Percentiles rank a stretch among this genome's conserved stretches.
Evolutionary conservation across 2,329 filamentous ascomycete genomes (phyloP).

Genomic region (Aphanoascus verrucosus): DNA sequence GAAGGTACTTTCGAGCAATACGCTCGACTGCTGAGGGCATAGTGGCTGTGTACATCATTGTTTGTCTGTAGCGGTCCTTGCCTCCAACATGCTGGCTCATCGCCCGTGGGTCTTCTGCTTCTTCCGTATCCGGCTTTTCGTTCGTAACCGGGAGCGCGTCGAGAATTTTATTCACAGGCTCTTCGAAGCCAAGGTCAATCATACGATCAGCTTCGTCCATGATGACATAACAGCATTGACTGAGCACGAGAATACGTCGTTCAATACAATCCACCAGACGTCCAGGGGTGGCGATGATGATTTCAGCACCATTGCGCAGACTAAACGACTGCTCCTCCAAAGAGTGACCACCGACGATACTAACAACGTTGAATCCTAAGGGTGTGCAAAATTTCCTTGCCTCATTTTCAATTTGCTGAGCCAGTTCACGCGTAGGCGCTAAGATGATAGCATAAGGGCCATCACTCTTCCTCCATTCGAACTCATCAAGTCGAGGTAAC

Average conservation of each 20-base stretch:
- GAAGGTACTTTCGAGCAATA: conserved; percentile 93
- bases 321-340: conserved; percentile 89
- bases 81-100: conserved; percentile 72
- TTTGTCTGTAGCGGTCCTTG: conserved; percentile 78
- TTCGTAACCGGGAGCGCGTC: conserved; percentile 86
- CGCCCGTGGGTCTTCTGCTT: conserved; percentile 71
- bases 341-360: conserved; percentile 93
- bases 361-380: conserved; percentile 87
- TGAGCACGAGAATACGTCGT: conserved; percentile 75
- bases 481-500: conserved; percentile 70
- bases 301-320: conserved; percentile 84
- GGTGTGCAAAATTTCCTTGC: conserved; percentile 84
- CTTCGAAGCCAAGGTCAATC: conserved; percentile 97
- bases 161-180: conserved; percentile 93
- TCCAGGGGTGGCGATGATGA: conserved; percentile 96
- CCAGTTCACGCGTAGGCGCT: conserved; percentile 90
- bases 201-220: conserved; percentile 99
- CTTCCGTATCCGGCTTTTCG: conserved; percentile 89
- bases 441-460: conserved; percentile 96
- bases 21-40: conserved; percentile 89
- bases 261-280: conserved; percentile 96
- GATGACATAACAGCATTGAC: conserved; percentile 96
- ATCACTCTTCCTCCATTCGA: conserved; percentile 77
- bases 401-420: conserved; percentile 92
- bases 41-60: conserved; percentile 99